These are phyloP conservation scores for Taphrina populina DNA, from an alignment of 1,139 yeast species.

Conservation along the genomic window DNA sequence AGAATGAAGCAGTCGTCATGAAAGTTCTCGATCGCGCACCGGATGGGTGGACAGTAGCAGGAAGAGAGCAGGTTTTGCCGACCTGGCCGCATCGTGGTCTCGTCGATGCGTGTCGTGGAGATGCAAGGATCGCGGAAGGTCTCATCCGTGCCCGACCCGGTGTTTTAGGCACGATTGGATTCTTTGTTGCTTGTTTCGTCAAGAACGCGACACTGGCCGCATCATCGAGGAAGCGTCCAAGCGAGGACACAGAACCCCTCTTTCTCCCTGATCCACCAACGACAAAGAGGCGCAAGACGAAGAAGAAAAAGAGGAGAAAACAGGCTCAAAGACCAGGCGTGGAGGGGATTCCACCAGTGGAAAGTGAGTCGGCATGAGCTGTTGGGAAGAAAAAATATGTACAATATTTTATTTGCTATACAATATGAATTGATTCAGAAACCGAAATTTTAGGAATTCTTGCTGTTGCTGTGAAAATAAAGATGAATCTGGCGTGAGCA, in stretches of 20 bases:
- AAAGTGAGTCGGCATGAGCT: too few relatives aligned
- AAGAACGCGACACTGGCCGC: neutral
- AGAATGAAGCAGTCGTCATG: constrained; percentile 86
- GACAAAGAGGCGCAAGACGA: constrained; percentile 11
- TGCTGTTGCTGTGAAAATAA: too few relatives aligned
- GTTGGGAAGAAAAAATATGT: too few relatives aligned
- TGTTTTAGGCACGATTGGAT: constrained; percentile 94
- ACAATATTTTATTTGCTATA: too few relatives aligned
- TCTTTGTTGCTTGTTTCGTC: constrained; percentile 84
- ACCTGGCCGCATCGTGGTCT: constrained; percentile 84
- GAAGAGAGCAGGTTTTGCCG: constrained; percentile 66
- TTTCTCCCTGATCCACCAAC: neutral
- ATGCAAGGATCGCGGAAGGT: constrained; percentile 65
- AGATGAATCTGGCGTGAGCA: too few relatives aligned
- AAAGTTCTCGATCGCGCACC: constrained; percentile 61
- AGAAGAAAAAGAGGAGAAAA: constrained; percentile 16
- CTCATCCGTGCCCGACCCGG: constrained; percentile 83
- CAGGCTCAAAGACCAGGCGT: neutral
- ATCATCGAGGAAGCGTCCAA: neutral
- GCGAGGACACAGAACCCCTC: neutral
- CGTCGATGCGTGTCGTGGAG: constrained; percentile 45
- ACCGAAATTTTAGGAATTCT: too few relatives aligned
- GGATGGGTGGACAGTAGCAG: constrained; percentile 79
- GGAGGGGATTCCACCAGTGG: too few relatives aligned
- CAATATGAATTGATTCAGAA: too few relatives aligned